Conservation (phyloP, 108 stramenopile species). For the Cyclotella sp. region DNA sequence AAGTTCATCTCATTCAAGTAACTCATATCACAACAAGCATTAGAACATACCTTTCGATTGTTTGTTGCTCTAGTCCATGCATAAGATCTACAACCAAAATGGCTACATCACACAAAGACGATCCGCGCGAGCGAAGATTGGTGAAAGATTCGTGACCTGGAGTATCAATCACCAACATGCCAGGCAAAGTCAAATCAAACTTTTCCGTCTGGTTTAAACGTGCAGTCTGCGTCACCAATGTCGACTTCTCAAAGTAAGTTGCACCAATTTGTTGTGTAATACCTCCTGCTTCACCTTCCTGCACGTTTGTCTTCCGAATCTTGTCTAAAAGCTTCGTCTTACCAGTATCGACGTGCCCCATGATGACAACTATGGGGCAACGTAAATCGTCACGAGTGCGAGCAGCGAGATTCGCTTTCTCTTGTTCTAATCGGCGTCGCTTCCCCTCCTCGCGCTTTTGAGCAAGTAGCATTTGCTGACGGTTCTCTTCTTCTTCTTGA, state of each 20-base stretch:
- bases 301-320: constrained; percentile 99
- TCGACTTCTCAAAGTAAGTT: constrained; percentile 97
- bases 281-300: constrained; percentile 99
- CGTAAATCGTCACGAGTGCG: constrained; percentile 93
- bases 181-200: constrained; percentile 91
- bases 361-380: constrained; percentile 97
- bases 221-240: constrained; percentile 83
- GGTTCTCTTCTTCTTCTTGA: constrained; percentile 64
- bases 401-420: constrained; percentile 82
- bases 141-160: constrained; percentile 99
- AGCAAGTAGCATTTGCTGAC: constrained; percentile 52
- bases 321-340: constrained; percentile 99
- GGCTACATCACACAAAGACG: constrained; percentile 97
- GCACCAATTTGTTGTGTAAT: constrained; percentile 99
- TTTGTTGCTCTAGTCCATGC: constrained; percentile 99
- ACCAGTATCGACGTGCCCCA: constrained; percentile 99
- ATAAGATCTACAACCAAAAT: constrained; percentile 99
- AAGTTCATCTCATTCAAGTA: too few relatives aligned
- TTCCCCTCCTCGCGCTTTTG: constrained; percentile 88
- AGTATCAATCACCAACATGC: constrained; percentile 98
- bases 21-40: too few relatives aligned
- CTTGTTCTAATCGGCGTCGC: constrained; percentile 76
- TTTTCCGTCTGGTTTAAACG: constrained; percentile 87
- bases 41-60: constrained; percentile 75
- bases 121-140: constrained; percentile 97